Percentiles rank a stretch among this genome's conserved stretches.
Evolutionary conservation across 257 asterid species (phyloP).

Genomic region (Nicotiana tomentosiformis): DNA sequence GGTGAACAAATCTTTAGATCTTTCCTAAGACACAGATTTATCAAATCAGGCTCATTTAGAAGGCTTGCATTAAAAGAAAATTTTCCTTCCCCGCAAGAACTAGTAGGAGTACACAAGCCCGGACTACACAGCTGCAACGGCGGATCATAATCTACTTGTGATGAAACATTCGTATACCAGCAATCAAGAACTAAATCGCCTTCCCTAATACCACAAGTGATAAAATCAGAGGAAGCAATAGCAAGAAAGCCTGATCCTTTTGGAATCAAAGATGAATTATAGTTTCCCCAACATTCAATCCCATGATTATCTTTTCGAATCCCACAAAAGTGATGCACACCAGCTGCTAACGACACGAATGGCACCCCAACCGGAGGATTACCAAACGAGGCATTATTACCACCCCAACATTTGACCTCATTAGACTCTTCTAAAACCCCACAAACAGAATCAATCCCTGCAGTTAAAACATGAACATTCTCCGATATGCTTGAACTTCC

Average conservation of each 20-base stretch:
- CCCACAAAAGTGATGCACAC: slow-evolving; percentile 73
- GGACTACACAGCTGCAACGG: slow-evolving; percentile 96
- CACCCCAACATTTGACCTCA: slow-evolving; percentile 79
- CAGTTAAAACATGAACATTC: slow-evolving; percentile 35
- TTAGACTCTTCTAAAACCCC: slow-evolving; percentile 50
- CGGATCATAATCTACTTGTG: slow-evolving; percentile 54
- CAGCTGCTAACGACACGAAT: slow-evolving; percentile 69
- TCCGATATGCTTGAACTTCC: slow-evolving; percentile 34
- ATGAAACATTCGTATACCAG: slow-evolving; percentile 50
- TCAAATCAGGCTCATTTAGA: slow-evolving; percentile 77
- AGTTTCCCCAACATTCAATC: slow-evolving; percentile 82
- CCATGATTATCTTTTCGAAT: slow-evolving; percentile 79
- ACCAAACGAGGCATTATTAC: slow-evolving; percentile 21
- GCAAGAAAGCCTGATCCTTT: slow-evolving; percentile 79
- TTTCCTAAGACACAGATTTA: slow-evolving; percentile 64
- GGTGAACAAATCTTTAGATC: slow-evolving; percentile 80
- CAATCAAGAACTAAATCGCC: slow-evolving; percentile 85
- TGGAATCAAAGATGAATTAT: slow-evolving; percentile 61
- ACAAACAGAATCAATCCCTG: slow-evolving; percentile 60
- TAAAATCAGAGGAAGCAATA: slow-evolving; percentile 60
- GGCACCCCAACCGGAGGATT: slow-evolving; percentile 45
- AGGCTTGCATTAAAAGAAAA: slow-evolving; percentile 88
- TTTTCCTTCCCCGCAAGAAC: slow-evolving; percentile 51
- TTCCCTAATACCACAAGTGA: slow-evolving; percentile 83
- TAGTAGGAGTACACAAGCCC: slow-evolving; percentile 61